Evolutionary conservation across 2,329 filamentous ascomycete species (phyloP).

Genomic region (Fusarium hainanense): DNA sequence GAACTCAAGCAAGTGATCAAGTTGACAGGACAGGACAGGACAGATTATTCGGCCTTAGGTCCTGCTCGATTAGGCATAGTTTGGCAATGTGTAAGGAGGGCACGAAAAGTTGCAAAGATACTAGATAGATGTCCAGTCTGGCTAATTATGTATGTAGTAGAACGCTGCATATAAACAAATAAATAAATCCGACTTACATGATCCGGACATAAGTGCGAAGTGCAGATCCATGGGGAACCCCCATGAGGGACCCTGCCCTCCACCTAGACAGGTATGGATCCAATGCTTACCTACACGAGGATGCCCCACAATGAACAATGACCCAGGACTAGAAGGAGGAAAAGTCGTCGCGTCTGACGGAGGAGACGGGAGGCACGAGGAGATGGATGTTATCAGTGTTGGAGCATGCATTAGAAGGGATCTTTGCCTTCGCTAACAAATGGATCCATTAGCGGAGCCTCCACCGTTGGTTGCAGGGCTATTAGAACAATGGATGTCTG

Average conservation of each 20-base stretch:
- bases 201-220: constrained; percentile 15
- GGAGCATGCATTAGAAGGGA: constrained; percentile 2
- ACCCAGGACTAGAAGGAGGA: constrained; percentile 13
- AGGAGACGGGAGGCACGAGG: not conserved
- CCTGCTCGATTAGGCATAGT: constrained; percentile 1
- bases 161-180: not conserved
- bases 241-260: constrained; percentile 13
- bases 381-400: constrained; percentile 2
- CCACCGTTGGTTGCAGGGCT: not conserved
- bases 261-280: no score
- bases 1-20: not conserved
- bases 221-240: constrained; percentile 18
- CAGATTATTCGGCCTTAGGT: not conserved
- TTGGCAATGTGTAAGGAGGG: not conserved
- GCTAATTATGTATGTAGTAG: not conserved
- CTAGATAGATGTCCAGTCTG: not conserved
- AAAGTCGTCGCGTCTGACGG: not conserved
- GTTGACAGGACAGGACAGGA: not conserved
- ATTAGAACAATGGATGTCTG: not conserved
- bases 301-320: constrained; percentile 23
- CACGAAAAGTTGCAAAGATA: not conserved
- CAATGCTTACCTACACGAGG: constrained; percentile 16
- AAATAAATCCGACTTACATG: constrained; percentile 6
- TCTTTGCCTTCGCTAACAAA: constrained; percentile 10
- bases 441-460: not conserved